These are phyloP conservation scores for Dalbergia cochinchinensis DNA, from an alignment of 306 rosid species.

Conservation along the genomic window DNA sequence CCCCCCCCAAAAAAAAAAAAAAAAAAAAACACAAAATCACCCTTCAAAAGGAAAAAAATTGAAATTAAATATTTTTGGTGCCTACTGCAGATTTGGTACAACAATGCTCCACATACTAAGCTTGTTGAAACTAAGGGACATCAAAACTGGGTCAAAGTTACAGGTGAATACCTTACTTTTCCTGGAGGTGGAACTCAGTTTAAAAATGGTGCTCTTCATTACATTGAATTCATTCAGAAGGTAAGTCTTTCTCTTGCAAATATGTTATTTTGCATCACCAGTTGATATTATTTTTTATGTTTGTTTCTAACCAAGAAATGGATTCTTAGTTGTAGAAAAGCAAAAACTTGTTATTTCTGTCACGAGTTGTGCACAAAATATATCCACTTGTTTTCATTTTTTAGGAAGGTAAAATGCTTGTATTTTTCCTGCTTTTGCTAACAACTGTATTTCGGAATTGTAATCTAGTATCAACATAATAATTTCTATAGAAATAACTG, in stretches of 20 bases:
- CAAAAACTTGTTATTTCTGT: slow-evolving; percentile 7
- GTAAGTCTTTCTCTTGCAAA: slow-evolving; percentile 54
- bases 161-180: slow-evolving; percentile 78
- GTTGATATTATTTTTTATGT: slow-evolving; percentile 16
- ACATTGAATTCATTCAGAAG: slow-evolving; percentile 82
- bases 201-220: slow-evolving; percentile 83
- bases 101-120: slow-evolving; percentile 77
- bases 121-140: slow-evolving; percentile 85
- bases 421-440: slow-evolving; percentile 1
- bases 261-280: slow-evolving; percentile 17
- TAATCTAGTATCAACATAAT: not conserved
- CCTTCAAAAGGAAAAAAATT: too few species aligned
- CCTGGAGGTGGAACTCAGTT: slow-evolving; percentile 98
- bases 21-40: not conserved
- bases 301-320: slow-evolving; percentile 24
- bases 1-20: not conserved
- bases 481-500: slow-evolving; percentile 12
- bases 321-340: slow-evolving; percentile 23
- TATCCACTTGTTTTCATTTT: not conserved
- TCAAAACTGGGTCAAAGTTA: slow-evolving; percentile 93
- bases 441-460: not conserved
- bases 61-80: slow-evolving; percentile 46
- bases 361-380: slow-evolving; percentile 9
- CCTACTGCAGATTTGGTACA: slow-evolving; percentile 80
- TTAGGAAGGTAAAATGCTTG: slow-evolving; percentile 18